A percentile compares a stretch with the other conserved stretches of the same genome.
Evolutionary conservation across 192 early-diverging fungal species (phyloP).

Genomic region (Glomus cerebriforme): DNA sequence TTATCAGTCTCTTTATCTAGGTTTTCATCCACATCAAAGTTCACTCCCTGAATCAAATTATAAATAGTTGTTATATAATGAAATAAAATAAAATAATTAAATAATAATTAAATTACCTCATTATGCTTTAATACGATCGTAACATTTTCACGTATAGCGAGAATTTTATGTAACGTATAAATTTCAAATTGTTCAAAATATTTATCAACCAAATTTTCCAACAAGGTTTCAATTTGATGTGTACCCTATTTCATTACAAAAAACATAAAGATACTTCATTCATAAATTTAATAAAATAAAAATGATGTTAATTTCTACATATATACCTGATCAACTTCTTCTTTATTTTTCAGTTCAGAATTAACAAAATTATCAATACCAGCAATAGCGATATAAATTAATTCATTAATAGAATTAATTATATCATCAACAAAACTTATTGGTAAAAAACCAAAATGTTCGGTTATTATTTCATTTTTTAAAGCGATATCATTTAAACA

Average conservation of each 20-base stretch:
- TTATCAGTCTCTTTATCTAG: constrained; percentile 42
- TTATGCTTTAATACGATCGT: constrained; percentile 56
- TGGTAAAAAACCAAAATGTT: constrained; percentile 82
- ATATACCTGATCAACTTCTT: constrained; percentile 10
- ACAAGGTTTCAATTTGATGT: constrained; percentile 72
- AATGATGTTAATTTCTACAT: background rate
- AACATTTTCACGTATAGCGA: constrained; percentile 63
- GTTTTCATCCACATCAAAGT: constrained; percentile 38
- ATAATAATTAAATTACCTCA: constrained; percentile 40
- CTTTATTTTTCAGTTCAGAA: constrained; percentile 20
- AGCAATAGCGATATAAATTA: constrained; percentile 70
- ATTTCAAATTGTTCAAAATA: constrained; percentile 85
- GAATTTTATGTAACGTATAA: constrained; percentile 73
- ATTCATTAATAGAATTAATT: constrained; percentile 74
- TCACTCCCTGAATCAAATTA: constrained; percentile 31
- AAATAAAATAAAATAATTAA: background rate
- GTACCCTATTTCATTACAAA: too few species aligned
- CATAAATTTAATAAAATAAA: too few species aligned
- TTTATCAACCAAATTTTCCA: constrained; percentile 79
- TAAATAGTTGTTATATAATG: background rate
- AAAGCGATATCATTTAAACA: background rate
- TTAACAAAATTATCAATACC: constrained; percentile 68
- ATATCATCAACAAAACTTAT: constrained; percentile 82
- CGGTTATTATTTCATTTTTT: constrained; percentile 56
- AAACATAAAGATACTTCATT: too few species aligned